Evolutionary conservation across 2,329 filamentous ascomycete species (phyloP).

Genomic region (Proliferodiscus dingleyae): DNA sequence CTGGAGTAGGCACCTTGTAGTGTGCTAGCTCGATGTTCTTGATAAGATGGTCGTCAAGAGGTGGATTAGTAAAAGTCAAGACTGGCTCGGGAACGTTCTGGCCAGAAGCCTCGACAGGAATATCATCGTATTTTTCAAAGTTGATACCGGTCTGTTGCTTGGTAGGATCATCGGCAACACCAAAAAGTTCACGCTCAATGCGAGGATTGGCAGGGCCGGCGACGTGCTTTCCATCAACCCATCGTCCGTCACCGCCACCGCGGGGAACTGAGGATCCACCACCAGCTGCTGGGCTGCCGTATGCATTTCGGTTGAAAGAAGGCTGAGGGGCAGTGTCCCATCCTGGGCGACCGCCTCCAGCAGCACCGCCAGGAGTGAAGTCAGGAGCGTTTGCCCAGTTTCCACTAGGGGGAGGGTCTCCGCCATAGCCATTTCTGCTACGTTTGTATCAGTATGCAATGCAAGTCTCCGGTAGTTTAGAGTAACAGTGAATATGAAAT

Average conservation of each 20-base stretch:
- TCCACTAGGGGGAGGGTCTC: slow-evolving; percentile 31
- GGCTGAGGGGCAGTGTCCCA: slow-evolving; percentile 28
- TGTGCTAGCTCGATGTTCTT: slow-evolving; percentile 89
- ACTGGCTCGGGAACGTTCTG: slow-evolving; percentile 90
- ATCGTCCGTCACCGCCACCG: slow-evolving; percentile 91
- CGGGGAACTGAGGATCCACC: slow-evolving; percentile 48
- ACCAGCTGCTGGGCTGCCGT: slow-evolving; percentile 39
- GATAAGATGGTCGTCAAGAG: slow-evolving; percentile 89
- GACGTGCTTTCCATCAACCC: slow-evolving; percentile 95
- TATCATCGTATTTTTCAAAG: slow-evolving; percentile 99
- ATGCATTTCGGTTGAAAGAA: slow-evolving; percentile 52
- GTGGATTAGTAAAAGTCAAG: slow-evolving; percentile 85
- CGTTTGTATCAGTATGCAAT: slow-evolving; percentile 18
- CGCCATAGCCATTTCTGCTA: slow-evolving; percentile 44
- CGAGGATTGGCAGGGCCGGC: slow-evolving; percentile 83
- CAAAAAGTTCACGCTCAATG: slow-evolving; percentile 92
- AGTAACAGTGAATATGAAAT: too few species aligned
- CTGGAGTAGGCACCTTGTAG: slow-evolving; percentile 93
- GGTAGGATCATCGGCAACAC: slow-evolving; percentile 80
- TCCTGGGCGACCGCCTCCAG: slow-evolving; percentile 32
- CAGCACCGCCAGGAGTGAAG: slow-evolving; percentile 28
- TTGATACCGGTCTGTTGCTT: slow-evolving; percentile 99
- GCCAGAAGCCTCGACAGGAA: slow-evolving; percentile 94
- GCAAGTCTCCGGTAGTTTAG: background rate
- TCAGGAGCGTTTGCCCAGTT: slow-evolving; percentile 34